Conservation (phyloP, 2,329 filamentous ascomycete genomes). For the Emericellopsis cladophorae region DNA sequence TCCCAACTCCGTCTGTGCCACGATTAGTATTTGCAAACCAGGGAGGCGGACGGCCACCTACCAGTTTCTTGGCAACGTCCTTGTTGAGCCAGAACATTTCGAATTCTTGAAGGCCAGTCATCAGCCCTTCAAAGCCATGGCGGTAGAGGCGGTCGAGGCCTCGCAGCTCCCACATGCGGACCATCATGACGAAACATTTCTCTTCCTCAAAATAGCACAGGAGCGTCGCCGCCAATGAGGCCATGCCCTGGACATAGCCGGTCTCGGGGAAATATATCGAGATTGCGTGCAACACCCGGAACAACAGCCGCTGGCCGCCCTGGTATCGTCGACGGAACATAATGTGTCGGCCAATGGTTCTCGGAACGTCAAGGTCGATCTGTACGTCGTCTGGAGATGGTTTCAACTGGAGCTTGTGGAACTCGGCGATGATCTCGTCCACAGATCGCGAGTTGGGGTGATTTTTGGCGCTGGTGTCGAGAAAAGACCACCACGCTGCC, state of each 20-base stretch:
- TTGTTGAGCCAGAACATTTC: slow-evolving; percentile 73
- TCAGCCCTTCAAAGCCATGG: slow-evolving; percentile 73
- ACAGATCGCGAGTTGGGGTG: slow-evolving; percentile 49
- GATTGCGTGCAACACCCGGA: slow-evolving; percentile 83
- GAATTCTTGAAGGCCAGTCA: slow-evolving; percentile 77
- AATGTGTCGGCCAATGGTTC: slow-evolving; percentile 89
- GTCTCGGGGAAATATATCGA: slow-evolving; percentile 84
- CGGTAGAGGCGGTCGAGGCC: slow-evolving; percentile 78
- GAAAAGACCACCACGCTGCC: slow-evolving; percentile 89
- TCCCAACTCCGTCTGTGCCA: slow-evolving; percentile 51
- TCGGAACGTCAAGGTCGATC: slow-evolving; percentile 92
- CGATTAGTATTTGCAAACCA: background rate
- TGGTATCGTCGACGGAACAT: slow-evolving; percentile 92
- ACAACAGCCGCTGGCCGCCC: slow-evolving; percentile 82
- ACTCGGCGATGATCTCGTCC: slow-evolving; percentile 57
- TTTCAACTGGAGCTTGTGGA: slow-evolving; percentile 58
- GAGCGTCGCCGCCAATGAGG: slow-evolving; percentile 78
- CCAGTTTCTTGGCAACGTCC: slow-evolving; percentile 69
- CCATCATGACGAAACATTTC: slow-evolving; percentile 86
- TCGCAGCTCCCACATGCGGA: slow-evolving; percentile 82
- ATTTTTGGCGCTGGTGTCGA: slow-evolving; percentile 62
- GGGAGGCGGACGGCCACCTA: slow-evolving; percentile 30
- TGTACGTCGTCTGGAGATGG: slow-evolving; percentile 85
- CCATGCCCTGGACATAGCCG: slow-evolving; percentile 98
- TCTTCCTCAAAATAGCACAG: slow-evolving; percentile 97